phyloP scores from a whole-genome alignment of 2,329 filamentous ascomycete genomes.

The Ascosphaera acerosa region DNA sequence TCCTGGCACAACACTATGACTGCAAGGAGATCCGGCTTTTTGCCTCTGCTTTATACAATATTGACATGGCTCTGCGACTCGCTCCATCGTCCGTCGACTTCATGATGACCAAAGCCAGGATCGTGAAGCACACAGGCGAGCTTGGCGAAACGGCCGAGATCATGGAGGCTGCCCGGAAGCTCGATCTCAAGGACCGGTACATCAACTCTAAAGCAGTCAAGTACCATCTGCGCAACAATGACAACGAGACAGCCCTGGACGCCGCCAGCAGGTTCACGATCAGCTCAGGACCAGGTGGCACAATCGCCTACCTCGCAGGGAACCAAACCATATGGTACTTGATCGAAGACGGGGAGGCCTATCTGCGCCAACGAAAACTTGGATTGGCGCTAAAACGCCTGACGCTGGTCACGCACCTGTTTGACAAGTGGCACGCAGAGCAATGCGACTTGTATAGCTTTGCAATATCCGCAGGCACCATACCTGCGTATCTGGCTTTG shows the following conservation, averaged over 20 bases:
- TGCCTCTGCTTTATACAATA: conserved; percentile 51
- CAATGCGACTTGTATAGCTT: conserved; percentile 99
- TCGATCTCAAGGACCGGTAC: conserved; percentile 80
- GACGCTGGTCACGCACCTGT: conserved; percentile 69
- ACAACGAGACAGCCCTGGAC: conserved; percentile 62
- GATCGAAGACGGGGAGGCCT: conserved; percentile 81
- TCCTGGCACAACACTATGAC: conserved; percentile 91
- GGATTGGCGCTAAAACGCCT: conserved; percentile 82
- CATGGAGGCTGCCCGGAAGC: conserved; percentile 65
- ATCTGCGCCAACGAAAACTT: conserved; percentile 54
- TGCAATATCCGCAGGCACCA: conserved; percentile 87
- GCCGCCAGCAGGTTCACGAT: conserved; percentile 89
- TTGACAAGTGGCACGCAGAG: conserved; percentile 93
- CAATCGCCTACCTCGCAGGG: conserved; percentile 72
- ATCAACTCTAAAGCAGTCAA: conserved; percentile 98
- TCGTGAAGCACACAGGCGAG: conserved; percentile 77
- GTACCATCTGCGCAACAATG: conserved; percentile 79
- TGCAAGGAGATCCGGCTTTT: conserved; percentile 72
- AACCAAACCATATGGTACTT: conserved; percentile 99
- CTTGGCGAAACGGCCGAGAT: conserved; percentile 51
- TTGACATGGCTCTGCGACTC: conserved; percentile 59
- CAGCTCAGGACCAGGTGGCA: conserved; percentile 67
- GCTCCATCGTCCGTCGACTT: conserved; percentile 69
- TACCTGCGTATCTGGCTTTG: conserved; percentile 88
- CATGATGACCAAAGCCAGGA: conserved; percentile 82